phyloP scores from a whole-genome alignment of 371 early-diverging fungal genomes.

The Zychaea mexicana region DNA sequence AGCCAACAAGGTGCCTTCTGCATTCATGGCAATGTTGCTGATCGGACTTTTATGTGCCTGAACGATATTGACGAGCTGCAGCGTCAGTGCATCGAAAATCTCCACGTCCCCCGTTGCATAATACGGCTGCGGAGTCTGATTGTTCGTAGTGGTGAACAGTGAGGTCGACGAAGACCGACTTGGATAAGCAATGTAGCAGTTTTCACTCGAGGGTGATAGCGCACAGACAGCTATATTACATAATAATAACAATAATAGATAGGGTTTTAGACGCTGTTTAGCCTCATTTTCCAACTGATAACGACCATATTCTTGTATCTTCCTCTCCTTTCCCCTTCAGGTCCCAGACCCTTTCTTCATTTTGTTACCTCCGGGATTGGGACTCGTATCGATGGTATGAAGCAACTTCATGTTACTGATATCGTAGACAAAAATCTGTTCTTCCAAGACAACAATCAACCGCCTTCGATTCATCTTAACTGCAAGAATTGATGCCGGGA shows the following conservation, averaged over 20 bases:
- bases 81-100: slow-evolving; percentile 84
- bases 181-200: slow-evolving; percentile 94
- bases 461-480: slow-evolving; percentile 95
- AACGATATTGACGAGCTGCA: slow-evolving; percentile 89
- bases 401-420: slow-evolving; percentile 95
- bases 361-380: slow-evolving; percentile 79
- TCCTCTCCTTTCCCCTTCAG: not conserved
- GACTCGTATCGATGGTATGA: slow-evolving; percentile 92
- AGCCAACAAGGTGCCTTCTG: slow-evolving; percentile 91
- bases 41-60: slow-evolving; percentile 93
- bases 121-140: slow-evolving; percentile 11
- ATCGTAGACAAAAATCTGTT: slow-evolving; percentile 89
- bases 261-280: not conserved
- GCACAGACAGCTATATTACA: slow-evolving; percentile 91
- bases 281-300: no score
- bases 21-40: slow-evolving; percentile 82
- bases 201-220: slow-evolving; percentile 92
- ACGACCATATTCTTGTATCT: no score
- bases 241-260: slow-evolving; percentile 2
- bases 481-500: slow-evolving; percentile 86
- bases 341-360: not conserved
- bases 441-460: slow-evolving; percentile 92
- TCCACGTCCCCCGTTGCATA: slow-evolving; percentile 78
- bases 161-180: slow-evolving; percentile 59
- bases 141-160: slow-evolving; percentile 24